phyloP scores from a whole-genome alignment of 176 grass and related monocot species.

The Panicum miliaceum region DNA sequence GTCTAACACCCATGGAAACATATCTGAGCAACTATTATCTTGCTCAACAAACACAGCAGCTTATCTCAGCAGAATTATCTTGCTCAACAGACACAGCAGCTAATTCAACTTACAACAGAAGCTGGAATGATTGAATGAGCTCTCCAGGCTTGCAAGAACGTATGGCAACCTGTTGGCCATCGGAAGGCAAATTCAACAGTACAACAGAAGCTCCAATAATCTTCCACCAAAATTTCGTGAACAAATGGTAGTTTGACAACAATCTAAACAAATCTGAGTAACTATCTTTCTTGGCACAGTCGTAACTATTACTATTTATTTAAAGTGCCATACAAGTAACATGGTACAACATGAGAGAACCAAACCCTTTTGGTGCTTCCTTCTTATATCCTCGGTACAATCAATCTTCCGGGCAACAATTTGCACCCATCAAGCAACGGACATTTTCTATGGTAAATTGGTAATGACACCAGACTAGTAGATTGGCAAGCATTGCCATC shows the following conservation, averaged over 20 bases:
- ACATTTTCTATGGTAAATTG: background rate
- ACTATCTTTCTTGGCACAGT: slow-evolving; percentile 36
- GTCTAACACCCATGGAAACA: background rate
- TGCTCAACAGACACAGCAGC: no score
- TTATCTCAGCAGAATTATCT: no score
- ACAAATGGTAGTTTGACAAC: background rate
- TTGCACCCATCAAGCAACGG: background rate
- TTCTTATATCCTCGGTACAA: slow-evolving; percentile 24
- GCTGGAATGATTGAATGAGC: background rate
- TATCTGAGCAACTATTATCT: background rate
- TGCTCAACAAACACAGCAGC: no score
- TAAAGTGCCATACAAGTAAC: slow-evolving; percentile 2
- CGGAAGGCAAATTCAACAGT: background rate
- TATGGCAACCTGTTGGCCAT: no score
- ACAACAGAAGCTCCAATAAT: background rate
- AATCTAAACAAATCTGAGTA: background rate
- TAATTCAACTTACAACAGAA: background rate
- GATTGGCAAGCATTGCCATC: slow-evolving; percentile 22
- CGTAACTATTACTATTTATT: slow-evolving; percentile 31
- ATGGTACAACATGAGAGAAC: slow-evolving; percentile 56
- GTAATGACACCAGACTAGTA: slow-evolving; percentile 12
- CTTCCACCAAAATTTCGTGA: slow-evolving; percentile 17
- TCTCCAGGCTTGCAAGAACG: background rate
- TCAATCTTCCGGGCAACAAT: background rate
- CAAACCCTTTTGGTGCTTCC: slow-evolving; percentile 38